A percentile compares a stretch with the other conserved stretches of the same genome.
Conservation (phyloP, 75 land plant genomes). For the Picea sitchensis region DNA sequence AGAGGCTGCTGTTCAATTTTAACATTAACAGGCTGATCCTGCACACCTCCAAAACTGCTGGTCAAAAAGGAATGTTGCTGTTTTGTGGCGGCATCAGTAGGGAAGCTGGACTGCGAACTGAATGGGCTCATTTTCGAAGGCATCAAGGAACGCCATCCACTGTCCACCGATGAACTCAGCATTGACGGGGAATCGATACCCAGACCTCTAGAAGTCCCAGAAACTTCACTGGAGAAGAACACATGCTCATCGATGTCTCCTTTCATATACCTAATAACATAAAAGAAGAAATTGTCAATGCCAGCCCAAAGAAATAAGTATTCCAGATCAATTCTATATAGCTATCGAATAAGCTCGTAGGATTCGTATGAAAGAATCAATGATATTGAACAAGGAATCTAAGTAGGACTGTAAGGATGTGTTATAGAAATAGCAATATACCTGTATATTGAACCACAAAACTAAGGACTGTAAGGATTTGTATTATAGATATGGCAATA, state of each 20-base stretch:
- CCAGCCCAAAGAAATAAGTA: background rate
- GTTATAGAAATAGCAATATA: background rate
- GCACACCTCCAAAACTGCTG: constrained; percentile 29
- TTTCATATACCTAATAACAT: constrained; percentile 45
- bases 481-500: background rate
- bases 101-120: constrained; percentile 14
- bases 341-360: background rate
- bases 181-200: constrained; percentile 41
- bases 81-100: constrained; percentile 35
- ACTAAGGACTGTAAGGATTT: too few relatives aligned
- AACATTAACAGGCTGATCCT: constrained; percentile 28
- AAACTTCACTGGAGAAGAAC: constrained; percentile 57
- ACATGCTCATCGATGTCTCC: constrained; percentile 51
- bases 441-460: constrained; percentile 29
- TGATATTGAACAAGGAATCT: background rate
- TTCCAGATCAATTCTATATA: background rate
- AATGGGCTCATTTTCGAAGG: constrained; percentile 14
- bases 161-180: constrained; percentile 28
- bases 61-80: constrained; percentile 52
- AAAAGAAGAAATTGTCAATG: constrained; percentile 5
- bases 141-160: constrained; percentile 48
- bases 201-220: constrained; percentile 49
- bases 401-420: too few relatives aligned
- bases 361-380: background rate
- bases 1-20: constrained; percentile 52